A percentile compares a stretch with the other conserved stretches of the same genome.
phyloP scores from a whole-genome alignment of 768 basidiomycete genomes.

The Pholiota molesta region DNA sequence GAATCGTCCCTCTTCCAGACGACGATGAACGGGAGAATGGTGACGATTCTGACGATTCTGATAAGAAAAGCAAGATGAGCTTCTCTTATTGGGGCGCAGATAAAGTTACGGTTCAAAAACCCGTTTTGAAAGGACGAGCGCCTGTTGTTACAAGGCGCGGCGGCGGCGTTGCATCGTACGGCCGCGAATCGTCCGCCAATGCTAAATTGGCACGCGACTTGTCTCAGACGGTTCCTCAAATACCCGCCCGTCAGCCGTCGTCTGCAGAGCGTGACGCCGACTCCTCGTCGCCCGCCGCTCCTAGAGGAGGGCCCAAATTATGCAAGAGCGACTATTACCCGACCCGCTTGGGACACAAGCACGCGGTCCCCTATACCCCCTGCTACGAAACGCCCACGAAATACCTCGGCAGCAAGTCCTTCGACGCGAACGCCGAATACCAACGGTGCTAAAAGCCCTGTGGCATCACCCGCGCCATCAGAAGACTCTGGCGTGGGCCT shows the following conservation, averaged over 20 bases:
- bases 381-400: constrained; percentile 64
- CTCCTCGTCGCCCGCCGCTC: constrained; percentile 43
- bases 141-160: constrained; percentile 45
- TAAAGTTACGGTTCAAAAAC: constrained; percentile 86
- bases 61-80: constrained; percentile 91
- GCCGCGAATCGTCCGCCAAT: constrained; percentile 82
- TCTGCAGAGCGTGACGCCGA: constrained; percentile 50
- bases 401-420: constrained; percentile 74
- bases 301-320: constrained; percentile 68
- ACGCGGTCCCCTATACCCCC: constrained; percentile 39
- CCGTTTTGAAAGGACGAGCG: constrained; percentile 54
- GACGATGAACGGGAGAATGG: constrained; percentile 60
- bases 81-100: constrained; percentile 95
- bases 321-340: constrained; percentile 72
- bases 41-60: constrained; percentile 79
- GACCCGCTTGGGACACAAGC: constrained; percentile 74
- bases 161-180: constrained; percentile 58
- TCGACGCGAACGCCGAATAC: constrained; percentile 43
- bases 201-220: constrained; percentile 91
- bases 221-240: constrained; percentile 61
- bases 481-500: constrained; percentile 86
- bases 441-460: constrained; percentile 40
- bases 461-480: constrained; percentile 74
- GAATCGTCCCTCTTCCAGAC: constrained; percentile 69
- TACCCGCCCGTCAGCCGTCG: constrained; percentile 65